These are phyloP conservation scores for Coprinopsis marcescibilis DNA, from an alignment of 768 basidiomycete genomes.

Conservation along the genomic window DNA sequence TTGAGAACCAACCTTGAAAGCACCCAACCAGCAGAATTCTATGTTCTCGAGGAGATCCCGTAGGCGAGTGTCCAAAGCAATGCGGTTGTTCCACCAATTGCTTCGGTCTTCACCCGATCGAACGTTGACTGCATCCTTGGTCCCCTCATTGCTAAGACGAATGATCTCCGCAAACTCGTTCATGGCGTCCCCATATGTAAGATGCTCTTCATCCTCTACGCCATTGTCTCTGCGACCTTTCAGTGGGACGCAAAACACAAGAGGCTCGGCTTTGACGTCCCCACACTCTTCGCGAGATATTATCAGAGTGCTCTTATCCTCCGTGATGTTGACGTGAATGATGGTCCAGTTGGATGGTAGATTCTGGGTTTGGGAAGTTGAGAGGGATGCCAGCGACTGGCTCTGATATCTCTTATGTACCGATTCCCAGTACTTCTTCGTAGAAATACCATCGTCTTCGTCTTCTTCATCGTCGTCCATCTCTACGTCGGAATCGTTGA, in stretches of 20 bases:
- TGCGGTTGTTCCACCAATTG: conserved; percentile 87
- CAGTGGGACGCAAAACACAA: conserved; percentile 87
- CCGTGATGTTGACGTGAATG: conserved; percentile 76
- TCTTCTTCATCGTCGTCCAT: conserved; percentile 34
- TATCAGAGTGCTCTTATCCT: conserved; percentile 79
- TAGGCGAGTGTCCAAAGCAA: conserved; percentile 70
- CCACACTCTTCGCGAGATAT: conserved; percentile 67
- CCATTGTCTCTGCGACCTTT: conserved; percentile 75
- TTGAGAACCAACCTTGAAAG: conserved; percentile 72
- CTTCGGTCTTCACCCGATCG: conserved; percentile 61
- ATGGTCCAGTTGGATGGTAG: conserved; percentile 81
- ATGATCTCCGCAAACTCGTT: conserved; percentile 78
- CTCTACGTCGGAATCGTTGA: conserved; percentile 10
- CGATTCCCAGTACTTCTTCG: conserved; percentile 58
- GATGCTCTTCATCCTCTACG: conserved; percentile 58
- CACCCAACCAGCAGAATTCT: conserved; percentile 96
- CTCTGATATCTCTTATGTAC: conserved; percentile 51
- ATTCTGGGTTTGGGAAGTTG: conserved; percentile 32
- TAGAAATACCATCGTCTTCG: conserved; percentile 21
- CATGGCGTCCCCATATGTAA: conserved; percentile 71
- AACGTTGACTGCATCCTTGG: conserved; percentile 66
- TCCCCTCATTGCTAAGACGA: conserved; percentile 67
- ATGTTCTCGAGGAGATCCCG: conserved; percentile 73
- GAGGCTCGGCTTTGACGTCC: conserved; percentile 40
- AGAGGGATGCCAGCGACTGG: conserved; percentile 36